Evolutionary conservation across 2,329 filamentous ascomycete species (phyloP).

Genomic region (Metarhizium brunneum): DNA sequence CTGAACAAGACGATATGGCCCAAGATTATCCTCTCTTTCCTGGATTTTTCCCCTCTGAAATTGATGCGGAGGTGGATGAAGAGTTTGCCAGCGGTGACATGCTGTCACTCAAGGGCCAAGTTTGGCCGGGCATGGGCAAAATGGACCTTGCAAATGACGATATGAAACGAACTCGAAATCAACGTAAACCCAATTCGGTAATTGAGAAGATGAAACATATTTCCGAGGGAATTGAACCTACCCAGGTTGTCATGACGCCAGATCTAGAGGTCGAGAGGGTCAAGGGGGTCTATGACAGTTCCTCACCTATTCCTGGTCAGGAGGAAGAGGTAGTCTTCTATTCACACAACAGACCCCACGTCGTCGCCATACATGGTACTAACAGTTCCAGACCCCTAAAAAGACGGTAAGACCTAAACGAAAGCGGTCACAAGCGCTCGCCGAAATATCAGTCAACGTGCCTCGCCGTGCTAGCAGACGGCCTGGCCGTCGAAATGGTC

Average conservation of each 20-base stretch:
- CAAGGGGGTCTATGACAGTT: constrained; percentile 51
- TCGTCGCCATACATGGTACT: background rate
- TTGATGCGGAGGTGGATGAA: constrained; percentile 21
- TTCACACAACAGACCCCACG: constrained; percentile 1
- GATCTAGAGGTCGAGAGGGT: constrained; percentile 40
- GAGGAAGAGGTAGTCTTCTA: constrained; percentile 32
- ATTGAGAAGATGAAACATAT: constrained; percentile 55
- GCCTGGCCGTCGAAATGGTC: constrained; percentile 14
- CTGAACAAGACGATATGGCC: constrained; percentile 17
- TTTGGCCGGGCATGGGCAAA: constrained; percentile 71
- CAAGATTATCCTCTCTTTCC: constrained; percentile 19
- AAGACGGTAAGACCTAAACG: constrained; percentile 21
- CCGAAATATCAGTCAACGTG: constrained; percentile 26
- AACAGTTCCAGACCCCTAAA: constrained; percentile 16
- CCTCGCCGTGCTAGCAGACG: constrained; percentile 18
- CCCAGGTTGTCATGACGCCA: constrained; percentile 53
- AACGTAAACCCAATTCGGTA: constrained; percentile 68
- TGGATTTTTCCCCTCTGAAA: constrained; percentile 17
- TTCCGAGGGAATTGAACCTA: constrained; percentile 54
- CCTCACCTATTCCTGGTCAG: constrained; percentile 35
- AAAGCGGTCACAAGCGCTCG: constrained; percentile 21
- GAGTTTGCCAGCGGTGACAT: constrained; percentile 17
- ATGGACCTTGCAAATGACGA: constrained; percentile 70
- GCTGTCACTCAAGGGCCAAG: constrained; percentile 55
- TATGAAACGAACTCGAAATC: constrained; percentile 66